phyloP scores from a whole-genome alignment of 73 alveolate genomes.

The Paramecium bursaria region DNA sequence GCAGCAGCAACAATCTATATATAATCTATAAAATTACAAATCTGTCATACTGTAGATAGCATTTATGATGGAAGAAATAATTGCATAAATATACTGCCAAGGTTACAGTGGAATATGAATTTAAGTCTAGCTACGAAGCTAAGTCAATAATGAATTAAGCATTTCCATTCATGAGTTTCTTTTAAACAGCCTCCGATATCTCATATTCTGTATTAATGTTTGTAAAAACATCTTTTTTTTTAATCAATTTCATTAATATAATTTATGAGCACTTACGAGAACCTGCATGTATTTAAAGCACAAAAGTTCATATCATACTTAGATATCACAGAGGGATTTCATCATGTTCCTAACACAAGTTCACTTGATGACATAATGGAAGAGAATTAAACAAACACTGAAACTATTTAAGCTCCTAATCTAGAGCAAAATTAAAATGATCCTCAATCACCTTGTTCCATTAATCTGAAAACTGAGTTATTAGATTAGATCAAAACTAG shows the following conservation, averaged over 20 bases:
- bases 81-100: conserved; percentile 41
- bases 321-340: background rate
- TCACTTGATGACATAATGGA: background rate
- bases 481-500: no score
- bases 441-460: no score
- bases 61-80: conserved; percentile 47
- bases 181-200: conserved; percentile 20
- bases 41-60: conserved; percentile 53
- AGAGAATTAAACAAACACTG: background rate
- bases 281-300: no score
- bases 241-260: conserved; percentile 54
- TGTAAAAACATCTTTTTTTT: conserved; percentile 27
- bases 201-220: conserved; percentile 53
- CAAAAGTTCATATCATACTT: background rate
- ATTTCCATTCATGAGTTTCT: conserved; percentile 44
- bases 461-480: no score
- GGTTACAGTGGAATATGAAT: conserved; percentile 57
- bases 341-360: no score
- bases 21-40: background rate
- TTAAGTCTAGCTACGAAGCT: conserved; percentile 18
- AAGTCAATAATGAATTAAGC: conserved; percentile 55
- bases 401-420: background rate
- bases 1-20: conserved; percentile 58
- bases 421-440: no score
- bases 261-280: no score